Percentiles rank a stretch among this genome's conserved stretches.
These are phyloP conservation scores for Wickerhamiella spandovensis DNA, from an alignment of 805 yeast species.

Conservation along the genomic window DNA sequence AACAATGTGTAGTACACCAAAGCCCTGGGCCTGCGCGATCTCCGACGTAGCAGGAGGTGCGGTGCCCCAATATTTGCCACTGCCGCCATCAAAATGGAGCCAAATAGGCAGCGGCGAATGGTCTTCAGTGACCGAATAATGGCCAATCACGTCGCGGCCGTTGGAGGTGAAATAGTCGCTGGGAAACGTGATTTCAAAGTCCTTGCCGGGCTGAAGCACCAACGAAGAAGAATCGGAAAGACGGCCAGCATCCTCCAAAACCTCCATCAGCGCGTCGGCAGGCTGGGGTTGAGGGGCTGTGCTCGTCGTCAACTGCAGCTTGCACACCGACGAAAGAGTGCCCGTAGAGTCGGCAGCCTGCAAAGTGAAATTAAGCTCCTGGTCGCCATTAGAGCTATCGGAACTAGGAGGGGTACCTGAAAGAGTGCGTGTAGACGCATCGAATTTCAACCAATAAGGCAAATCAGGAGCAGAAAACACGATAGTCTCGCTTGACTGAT, in stretches of 20 bases:
- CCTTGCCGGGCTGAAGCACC: slow-evolving; percentile 56
- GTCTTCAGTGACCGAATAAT: slow-evolving; percentile 70
- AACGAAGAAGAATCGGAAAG: slow-evolving; percentile 69
- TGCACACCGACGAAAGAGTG: slow-evolving; percentile 33
- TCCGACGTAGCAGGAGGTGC: slow-evolving; percentile 78
- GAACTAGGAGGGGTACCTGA: slow-evolving; percentile 45
- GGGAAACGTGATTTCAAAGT: slow-evolving; percentile 54
- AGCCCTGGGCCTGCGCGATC: slow-evolving; percentile 75
- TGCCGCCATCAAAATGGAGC: slow-evolving; percentile 53
- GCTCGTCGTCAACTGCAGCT: slow-evolving; percentile 45
- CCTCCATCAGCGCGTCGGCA: slow-evolving; percentile 34
- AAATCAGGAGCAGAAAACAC: slow-evolving; percentile 41
- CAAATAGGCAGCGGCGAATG: slow-evolving; percentile 86
- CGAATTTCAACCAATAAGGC: slow-evolving; percentile 75
- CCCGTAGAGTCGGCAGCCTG: slow-evolving; percentile 55
- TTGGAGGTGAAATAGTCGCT: slow-evolving; percentile 44
- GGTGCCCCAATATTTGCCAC: slow-evolving; percentile 64
- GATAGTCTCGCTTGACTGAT: slow-evolving; percentile 32
- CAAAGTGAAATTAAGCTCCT: slow-evolving; percentile 34
- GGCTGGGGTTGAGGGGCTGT: slow-evolving; percentile 39
- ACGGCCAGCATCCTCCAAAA: slow-evolving; percentile 50
- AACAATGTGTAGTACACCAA: slow-evolving; percentile 60
- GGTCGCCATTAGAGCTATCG: slow-evolving; percentile 28
- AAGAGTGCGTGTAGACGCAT: slow-evolving; percentile 43
- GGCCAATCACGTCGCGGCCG: slow-evolving; percentile 40